A percentile compares a stretch with the other conserved stretches of the same genome.
phyloP scores from a whole-genome alignment of 306 rosid genomes.

The Lathyrus oleraceus region DNA sequence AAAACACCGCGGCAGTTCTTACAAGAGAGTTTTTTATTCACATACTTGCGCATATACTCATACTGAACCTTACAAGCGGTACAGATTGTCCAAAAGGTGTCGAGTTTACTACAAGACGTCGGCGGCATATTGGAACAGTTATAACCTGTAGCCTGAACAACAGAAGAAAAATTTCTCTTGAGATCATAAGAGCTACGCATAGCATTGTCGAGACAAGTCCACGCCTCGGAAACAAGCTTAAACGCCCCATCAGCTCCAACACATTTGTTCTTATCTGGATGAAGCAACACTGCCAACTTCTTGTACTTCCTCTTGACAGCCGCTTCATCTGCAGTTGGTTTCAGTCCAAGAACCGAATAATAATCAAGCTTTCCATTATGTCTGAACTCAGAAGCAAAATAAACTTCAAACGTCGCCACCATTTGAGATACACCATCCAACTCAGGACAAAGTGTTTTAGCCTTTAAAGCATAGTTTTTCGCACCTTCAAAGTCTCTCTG shows the following conservation, averaged over 20 bases:
- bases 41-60: slow-evolving; percentile 95
- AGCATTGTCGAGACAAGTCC: slow-evolving; percentile 54
- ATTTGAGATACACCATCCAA: slow-evolving; percentile 87
- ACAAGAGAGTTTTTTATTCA: slow-evolving; percentile 93
- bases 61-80: slow-evolving; percentile 96
- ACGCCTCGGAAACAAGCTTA: slow-evolving; percentile 94
- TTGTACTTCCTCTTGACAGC: slow-evolving; percentile 82
- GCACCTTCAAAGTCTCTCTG: slow-evolving; percentile 74
- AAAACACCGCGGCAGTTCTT: slow-evolving; percentile 95
- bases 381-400: slow-evolving; percentile 69
- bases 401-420: slow-evolving; percentile 92
- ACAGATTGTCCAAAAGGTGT: slow-evolving; percentile 98
- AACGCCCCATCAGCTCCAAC: slow-evolving; percentile 98
- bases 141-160: slow-evolving; percentile 38
- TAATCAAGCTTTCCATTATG: slow-evolving; percentile 76
- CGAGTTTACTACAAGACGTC: slow-evolving; percentile 57
- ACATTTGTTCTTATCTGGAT: slow-evolving; percentile 95
- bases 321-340: slow-evolving; percentile 76
- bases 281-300: slow-evolving; percentile 93
- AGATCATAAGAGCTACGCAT: slow-evolving; percentile 71
- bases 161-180: slow-evolving; percentile 70
- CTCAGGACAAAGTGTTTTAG: slow-evolving; percentile 70
- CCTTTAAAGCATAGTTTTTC: slow-evolving; percentile 68
- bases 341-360: slow-evolving; percentile 84
- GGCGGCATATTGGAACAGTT: background rate